Conservation (phyloP, 1,284 basidiomycete genomes). For the Entoloma clypeatum region DNA sequence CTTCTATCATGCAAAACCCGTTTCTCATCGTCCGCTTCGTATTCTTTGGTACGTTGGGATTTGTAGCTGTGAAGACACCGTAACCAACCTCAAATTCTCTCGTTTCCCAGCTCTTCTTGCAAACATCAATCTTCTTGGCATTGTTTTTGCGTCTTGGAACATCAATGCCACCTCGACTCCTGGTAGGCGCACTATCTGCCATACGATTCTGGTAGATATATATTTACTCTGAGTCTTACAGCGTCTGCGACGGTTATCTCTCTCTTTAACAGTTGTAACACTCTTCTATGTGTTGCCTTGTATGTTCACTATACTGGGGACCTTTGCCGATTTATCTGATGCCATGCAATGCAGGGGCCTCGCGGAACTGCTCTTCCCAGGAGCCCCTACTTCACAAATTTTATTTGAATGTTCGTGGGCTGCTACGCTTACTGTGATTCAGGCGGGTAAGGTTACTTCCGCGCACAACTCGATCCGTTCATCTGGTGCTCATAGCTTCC, state of each 20-base stretch:
- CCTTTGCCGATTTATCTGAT: not conserved
- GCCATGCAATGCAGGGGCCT: slow-evolving; percentile 30
- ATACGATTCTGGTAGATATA: not conserved
- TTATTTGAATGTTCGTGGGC: slow-evolving; percentile 55
- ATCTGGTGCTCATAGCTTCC: too few relatives aligned
- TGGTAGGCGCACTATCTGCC: slow-evolving; percentile 31
- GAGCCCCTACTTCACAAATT: slow-evolving; percentile 38
- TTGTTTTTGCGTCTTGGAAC: slow-evolving; percentile 60
- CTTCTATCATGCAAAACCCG: slow-evolving; percentile 30
- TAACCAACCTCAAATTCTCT: slow-evolving; percentile 9
- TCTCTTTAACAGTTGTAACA: slow-evolving; percentile 46
- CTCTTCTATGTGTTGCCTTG: slow-evolving; percentile 42
- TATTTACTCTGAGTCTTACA: slow-evolving; percentile 20
- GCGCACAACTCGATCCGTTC: too few relatives aligned
- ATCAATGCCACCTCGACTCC: slow-evolving; percentile 35
- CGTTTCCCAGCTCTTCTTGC: slow-evolving; percentile 43
- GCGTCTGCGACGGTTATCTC: slow-evolving; percentile 48
- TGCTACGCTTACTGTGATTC: slow-evolving; percentile 41
- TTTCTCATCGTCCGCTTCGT: slow-evolving; percentile 56
- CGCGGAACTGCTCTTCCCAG: slow-evolving; percentile 35
- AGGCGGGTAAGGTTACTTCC: slow-evolving; percentile 39
- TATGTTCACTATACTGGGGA: slow-evolving; percentile 30
- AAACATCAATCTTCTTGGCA: slow-evolving; percentile 47
- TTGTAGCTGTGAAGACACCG: not conserved
- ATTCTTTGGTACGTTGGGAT: slow-evolving; percentile 42